Percentiles rank a stretch among this genome's conserved stretches.
Evolutionary conservation across 2,329 filamentous ascomycete species (phyloP).

Genomic region (Pezizomycotina sp.): DNA sequence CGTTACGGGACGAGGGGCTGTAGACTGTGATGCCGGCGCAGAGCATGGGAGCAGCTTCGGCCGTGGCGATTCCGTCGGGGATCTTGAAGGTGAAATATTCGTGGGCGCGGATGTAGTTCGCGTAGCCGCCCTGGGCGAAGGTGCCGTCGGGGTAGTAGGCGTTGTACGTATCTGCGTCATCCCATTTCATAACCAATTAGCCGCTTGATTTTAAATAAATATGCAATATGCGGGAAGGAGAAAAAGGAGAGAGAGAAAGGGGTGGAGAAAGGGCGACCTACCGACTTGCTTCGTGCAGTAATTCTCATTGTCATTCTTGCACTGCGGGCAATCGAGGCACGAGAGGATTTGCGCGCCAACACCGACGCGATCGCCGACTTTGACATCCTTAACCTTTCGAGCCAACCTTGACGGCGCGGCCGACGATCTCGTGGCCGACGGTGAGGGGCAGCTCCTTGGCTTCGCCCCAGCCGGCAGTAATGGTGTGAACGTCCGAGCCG

Average conservation of each 20-base stretch:
- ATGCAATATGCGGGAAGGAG: conserved; percentile 20
- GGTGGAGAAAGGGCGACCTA: conserved; percentile 30
- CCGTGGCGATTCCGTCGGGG: conserved; percentile 49
- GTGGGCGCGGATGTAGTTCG: conserved; percentile 53
- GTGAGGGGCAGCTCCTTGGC: conserved; percentile 45
- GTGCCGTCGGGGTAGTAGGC: conserved; percentile 36
- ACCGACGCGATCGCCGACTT: conserved; percentile 47
- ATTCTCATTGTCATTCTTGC: conserved; percentile 50
- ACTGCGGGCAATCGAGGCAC: conserved; percentile 48
- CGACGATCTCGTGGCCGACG: conserved; percentile 57
- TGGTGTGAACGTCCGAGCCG: conserved; percentile 48
- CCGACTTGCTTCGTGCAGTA: conserved; percentile 45
- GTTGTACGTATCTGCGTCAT: conserved; percentile 32
- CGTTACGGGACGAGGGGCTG: conserved; percentile 60
- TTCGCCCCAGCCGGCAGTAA: conserved; percentile 43
- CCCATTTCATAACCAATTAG: conserved; percentile 32
- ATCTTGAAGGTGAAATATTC: conserved; percentile 33
- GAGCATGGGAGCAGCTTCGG: conserved; percentile 59
- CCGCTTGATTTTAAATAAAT: conserved; percentile 38
- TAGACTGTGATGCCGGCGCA: conserved; percentile 72
- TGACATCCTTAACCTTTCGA: conserved; percentile 45
- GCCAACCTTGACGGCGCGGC: conserved; percentile 50
- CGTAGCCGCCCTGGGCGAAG: conserved; percentile 46
- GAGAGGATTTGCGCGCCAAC: conserved; percentile 52
- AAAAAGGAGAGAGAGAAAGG: background rate